A percentile compares a stretch with the other conserved stretches of the same genome.
phyloP scores from a whole-genome alignment of 257 asterid genomes.

The Lycium barbarum region DNA sequence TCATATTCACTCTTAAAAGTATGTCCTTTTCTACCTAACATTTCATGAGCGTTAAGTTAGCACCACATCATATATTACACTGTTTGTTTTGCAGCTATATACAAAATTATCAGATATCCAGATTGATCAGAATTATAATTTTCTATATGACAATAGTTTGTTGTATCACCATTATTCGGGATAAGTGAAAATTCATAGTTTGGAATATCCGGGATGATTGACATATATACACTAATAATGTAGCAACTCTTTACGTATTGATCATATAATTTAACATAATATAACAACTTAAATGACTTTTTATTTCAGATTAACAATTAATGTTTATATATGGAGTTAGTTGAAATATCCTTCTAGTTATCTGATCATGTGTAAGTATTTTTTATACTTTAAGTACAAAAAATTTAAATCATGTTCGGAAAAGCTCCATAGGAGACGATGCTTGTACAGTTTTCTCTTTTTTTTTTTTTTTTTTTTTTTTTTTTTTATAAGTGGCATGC shows the following conservation, averaged over 20 bases:
- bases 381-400: neutral
- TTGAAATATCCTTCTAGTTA: neutral
- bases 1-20: neutral
- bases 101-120: neutral
- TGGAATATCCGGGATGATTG: neutral
- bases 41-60: constrained; percentile 28
- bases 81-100: neutral
- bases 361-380: neutral
- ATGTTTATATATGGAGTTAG: neutral
- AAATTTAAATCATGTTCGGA: neutral
- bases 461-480: neutral
- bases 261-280: neutral
- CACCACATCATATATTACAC: constrained; percentile 30
- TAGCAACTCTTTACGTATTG: neutral
- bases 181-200: neutral
- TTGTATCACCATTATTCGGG: neutral
- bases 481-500: neutral
- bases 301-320: neutral
- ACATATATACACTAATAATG: neutral
- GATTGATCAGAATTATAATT: neutral
- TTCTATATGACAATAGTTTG: neutral
- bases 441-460: neutral
- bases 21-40: constrained; percentile 52
- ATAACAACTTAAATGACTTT: no score
- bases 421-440: neutral